phyloP scores from a whole-genome alignment of 176 grass and related monocot genomes.

The Rhipidocladum racemiflorum region DNA sequence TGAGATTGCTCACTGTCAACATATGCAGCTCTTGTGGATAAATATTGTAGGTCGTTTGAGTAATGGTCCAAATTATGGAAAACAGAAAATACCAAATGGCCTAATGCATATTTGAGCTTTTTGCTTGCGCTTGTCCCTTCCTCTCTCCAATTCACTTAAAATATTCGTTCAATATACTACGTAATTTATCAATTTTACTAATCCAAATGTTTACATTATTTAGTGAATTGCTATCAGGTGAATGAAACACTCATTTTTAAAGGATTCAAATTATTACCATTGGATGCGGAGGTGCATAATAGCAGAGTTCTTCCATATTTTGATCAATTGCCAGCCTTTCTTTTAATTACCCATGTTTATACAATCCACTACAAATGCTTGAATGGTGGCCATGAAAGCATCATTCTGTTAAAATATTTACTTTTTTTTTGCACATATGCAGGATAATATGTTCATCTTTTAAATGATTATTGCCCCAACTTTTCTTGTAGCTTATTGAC shows the following conservation, averaged over 20 bases:
- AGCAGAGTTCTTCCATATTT: neutral
- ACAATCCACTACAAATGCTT: conserved; percentile 3
- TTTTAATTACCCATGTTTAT: neutral
- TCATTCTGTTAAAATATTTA: neutral
- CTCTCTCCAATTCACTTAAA: neutral
- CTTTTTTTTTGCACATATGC: neutral
- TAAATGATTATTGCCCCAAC: neutral
- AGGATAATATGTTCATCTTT: neutral
- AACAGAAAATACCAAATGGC: neutral
- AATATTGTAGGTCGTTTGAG: neutral
- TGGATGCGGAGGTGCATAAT: neutral
- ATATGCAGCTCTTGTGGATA: neutral
- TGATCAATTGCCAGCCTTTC: neutral
- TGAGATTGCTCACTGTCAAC: neutral
- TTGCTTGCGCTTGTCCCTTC: neutral
- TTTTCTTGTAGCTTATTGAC: neutral
- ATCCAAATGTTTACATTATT: neutral
- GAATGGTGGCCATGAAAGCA: neutral
- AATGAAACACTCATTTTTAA: neutral
- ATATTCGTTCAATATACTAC: neutral
- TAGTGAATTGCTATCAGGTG: neutral
- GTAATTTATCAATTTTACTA: neutral
- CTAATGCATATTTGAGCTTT: conserved; percentile 2
- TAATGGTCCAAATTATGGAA: neutral
- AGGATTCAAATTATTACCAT: neutral